Percentiles rank a stretch among this genome's conserved stretches.
phyloP scores from a whole-genome alignment of 768 basidiomycete species.

The Kwoniella heveanensis region DNA sequence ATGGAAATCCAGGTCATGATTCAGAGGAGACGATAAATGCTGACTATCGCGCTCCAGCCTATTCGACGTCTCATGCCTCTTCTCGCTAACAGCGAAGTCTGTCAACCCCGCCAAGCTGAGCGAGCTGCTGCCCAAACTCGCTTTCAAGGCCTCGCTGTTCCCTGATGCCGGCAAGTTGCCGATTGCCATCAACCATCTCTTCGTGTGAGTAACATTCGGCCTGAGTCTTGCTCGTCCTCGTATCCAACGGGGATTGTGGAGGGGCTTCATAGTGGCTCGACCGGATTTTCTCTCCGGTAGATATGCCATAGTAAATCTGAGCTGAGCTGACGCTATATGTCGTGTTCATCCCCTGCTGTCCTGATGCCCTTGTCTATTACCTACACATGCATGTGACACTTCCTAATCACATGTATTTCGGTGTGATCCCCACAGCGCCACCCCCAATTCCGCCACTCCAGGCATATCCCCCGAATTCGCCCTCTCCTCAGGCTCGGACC shows the following conservation, averaged over 20 bases:
- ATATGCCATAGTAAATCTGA: too few species aligned
- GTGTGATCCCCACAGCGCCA: conserved; percentile 10
- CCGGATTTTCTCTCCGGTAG: too few species aligned
- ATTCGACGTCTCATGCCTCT: conserved; percentile 63
- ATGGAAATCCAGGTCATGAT: too few species aligned
- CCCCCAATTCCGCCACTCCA: conserved; percentile 19
- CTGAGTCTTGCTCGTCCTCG: too few species aligned
- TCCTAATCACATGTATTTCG: neutral
- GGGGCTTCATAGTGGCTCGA: too few species aligned
- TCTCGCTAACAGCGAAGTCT: conserved; percentile 56
- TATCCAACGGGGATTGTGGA: too few species aligned
- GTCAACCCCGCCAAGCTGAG: conserved; percentile 29
- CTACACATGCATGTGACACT: neutral
- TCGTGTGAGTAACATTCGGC: too few species aligned
- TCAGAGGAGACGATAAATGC: too few species aligned
- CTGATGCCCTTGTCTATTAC: too few species aligned
- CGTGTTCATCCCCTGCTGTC: too few species aligned
- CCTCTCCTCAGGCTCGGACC: conserved; percentile 4
- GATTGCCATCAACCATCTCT: conserved; percentile 37
- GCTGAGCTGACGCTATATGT: too few species aligned
- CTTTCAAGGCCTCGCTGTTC: conserved; percentile 59
- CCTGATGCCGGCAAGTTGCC: conserved; percentile 27
- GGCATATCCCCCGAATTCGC: conserved; percentile 41
- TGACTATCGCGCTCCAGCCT: too few species aligned
- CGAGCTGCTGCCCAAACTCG: conserved; percentile 61